Evolutionary conservation across 352 stramenopile genomes (phyloP).

Genomic region (Albugo laibachii): DNA sequence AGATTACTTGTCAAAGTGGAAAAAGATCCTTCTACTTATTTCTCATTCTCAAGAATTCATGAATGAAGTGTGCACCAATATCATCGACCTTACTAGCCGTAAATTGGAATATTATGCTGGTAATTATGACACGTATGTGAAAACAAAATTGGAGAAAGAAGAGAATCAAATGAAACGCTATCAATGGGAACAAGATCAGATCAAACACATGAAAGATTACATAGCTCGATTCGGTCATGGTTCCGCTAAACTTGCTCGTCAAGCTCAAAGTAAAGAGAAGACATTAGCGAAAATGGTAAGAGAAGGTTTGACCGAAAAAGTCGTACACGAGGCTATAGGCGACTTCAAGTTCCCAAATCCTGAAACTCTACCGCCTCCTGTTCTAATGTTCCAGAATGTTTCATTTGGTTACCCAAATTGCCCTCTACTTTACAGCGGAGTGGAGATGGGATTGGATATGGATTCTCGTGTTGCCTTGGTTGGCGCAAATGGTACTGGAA

Average conservation of each 20-base stretch:
- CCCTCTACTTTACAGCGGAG: conserved; percentile 79
- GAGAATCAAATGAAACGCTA: conserved; percentile 98
- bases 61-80: conserved; percentile 97
- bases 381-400: conserved; percentile 95
- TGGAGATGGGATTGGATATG: conserved; percentile 94
- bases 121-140: conserved; percentile 97
- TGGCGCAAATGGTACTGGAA: conserved; percentile 91
- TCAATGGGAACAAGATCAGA: conserved; percentile 94
- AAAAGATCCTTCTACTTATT: conserved; percentile 95
- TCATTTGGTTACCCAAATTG: conserved; percentile 89
- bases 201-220: conserved; percentile 99
- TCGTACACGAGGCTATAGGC: conserved; percentile 61
- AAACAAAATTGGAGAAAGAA: conserved; percentile 91
- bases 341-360: conserved; percentile 96
- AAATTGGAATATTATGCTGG: conserved; percentile 96
- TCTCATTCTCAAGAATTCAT: conserved; percentile 98
- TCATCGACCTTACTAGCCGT: conserved; percentile 88
- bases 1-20: conserved; percentile 93
- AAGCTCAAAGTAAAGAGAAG: conserved; percentile 96
- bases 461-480: conserved; percentile 95
- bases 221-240: conserved; percentile 97
- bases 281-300: conserved; percentile 97
- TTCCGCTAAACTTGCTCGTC: conserved; percentile 91
- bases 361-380: conserved; percentile 85
- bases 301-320: conserved; percentile 88